Evolutionary conservation across 768 basidiomycete species (phyloP).

Genomic region (Astraeus odoratus): DNA sequence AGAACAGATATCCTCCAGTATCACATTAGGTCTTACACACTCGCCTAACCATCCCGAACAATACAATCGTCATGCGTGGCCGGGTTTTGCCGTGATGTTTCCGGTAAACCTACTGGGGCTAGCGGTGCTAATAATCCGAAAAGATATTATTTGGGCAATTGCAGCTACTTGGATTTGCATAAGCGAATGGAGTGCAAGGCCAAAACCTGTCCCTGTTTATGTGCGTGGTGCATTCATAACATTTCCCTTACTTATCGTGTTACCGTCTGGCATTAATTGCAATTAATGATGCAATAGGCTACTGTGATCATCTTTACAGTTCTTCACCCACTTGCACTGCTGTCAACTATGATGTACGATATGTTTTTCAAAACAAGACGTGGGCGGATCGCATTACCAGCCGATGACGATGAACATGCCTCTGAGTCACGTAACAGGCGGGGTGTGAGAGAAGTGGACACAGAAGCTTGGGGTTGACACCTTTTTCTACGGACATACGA

Average conservation of each 20-base stretch:
- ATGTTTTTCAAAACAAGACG: conserved; percentile 8
- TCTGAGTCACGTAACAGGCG: conserved; percentile 1
- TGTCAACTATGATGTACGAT: conserved; percentile 39
- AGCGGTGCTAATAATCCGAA: conserved; percentile 45
- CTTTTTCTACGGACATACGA: neutral
- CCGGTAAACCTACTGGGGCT: conserved; percentile 56
- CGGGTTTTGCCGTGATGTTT: conserved; percentile 64
- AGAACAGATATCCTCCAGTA: conserved; percentile 30
- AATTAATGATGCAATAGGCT: conserved; percentile 32
- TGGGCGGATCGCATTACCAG: conserved; percentile 39
- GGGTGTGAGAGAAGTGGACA: conserved; percentile 33
- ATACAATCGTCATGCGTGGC: conserved; percentile 57
- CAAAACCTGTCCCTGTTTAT: conserved; percentile 59
- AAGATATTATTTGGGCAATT: conserved; percentile 70
- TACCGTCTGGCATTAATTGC: neutral
- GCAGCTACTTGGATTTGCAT: conserved; percentile 70
- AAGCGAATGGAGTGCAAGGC: conserved; percentile 52
- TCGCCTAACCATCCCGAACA: conserved; percentile 42
- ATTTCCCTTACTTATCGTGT: neutral
- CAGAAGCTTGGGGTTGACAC: neutral
- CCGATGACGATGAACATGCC: conserved; percentile 27
- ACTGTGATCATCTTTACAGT: conserved; percentile 57
- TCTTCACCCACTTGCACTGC: conserved; percentile 55
- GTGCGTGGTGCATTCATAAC: no score
- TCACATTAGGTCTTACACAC: conserved; percentile 64